Conservation (phyloP, 2,329 filamentous ascomycete genomes). For the Aureobasidium lini region DNA sequence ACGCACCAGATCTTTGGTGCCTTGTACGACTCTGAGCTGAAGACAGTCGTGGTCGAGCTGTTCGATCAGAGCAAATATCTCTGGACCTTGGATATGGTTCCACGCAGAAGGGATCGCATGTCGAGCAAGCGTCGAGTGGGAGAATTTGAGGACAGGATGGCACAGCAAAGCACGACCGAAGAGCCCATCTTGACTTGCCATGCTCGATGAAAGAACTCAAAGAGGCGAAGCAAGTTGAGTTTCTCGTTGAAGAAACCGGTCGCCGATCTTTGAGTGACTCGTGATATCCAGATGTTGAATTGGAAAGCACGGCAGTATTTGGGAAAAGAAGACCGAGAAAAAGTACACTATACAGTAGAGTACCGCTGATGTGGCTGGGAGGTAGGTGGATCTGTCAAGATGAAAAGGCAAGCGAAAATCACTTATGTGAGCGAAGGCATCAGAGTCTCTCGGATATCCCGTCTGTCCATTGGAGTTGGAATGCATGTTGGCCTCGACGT, state of each 20-base stretch:
- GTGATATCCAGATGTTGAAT: too few relatives aligned
- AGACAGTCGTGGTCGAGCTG: neutral
- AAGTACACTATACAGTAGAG: too few relatives aligned
- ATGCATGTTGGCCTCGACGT: too few relatives aligned
- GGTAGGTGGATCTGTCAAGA: too few relatives aligned
- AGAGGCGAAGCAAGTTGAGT: neutral
- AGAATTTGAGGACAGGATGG: conserved; percentile 7
- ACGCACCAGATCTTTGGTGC: conserved; percentile 34
- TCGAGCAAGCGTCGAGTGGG: conserved; percentile 1
- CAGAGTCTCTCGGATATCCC: too few relatives aligned
- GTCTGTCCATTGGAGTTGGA: too few relatives aligned
- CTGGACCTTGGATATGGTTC: conserved; percentile 4
- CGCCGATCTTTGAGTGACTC: too few relatives aligned
- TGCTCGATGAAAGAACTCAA: neutral
- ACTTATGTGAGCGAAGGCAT: too few relatives aligned
- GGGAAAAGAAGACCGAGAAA: too few relatives aligned
- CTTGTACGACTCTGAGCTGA: conserved; percentile 28
- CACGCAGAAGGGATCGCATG: neutral
- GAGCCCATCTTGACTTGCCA: conserved; percentile 1
- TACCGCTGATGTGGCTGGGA: too few relatives aligned
- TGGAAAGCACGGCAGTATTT: too few relatives aligned
- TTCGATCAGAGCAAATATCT: neutral
- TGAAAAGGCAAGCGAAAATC: too few relatives aligned
- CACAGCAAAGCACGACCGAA: conserved; percentile 10
- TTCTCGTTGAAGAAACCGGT: neutral